Evolutionary conservation across 2,329 filamentous ascomycete genomes (phyloP).

Genomic region (Trichophyton benhamiae): DNA sequence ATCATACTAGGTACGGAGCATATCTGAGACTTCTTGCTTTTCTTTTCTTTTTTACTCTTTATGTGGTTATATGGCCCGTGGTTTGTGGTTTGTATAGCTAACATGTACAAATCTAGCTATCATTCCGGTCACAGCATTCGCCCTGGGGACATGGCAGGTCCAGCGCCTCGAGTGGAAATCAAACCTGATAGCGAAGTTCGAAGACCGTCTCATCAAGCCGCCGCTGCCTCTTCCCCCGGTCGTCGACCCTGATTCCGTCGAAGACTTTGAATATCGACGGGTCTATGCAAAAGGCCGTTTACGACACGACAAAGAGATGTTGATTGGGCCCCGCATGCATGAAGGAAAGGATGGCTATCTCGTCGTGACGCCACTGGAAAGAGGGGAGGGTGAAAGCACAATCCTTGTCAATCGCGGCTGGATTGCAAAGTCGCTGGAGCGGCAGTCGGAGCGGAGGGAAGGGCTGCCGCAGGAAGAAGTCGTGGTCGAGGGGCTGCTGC

Average conservation of each 20-base stretch:
- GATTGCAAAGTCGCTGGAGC: conserved; percentile 65
- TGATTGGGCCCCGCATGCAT: conserved; percentile 77
- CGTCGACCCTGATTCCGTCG: conserved; percentile 67
- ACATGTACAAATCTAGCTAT: conserved; percentile 39
- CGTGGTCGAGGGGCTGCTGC: conserved; percentile 67
- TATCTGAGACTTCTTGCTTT: not conserved
- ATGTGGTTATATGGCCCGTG: not conserved
- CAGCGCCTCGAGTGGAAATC: conserved; percentile 89
- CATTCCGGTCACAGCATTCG: conserved; percentile 84
- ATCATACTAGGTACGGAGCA: conserved; percentile 55
- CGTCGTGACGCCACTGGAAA: conserved; percentile 81
- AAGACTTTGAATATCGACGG: conserved; percentile 83
- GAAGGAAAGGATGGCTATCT: conserved; percentile 86
- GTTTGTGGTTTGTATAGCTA: not conserved
- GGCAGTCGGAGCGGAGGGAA: conserved; percentile 50
- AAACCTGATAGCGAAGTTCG: conserved; percentile 76
- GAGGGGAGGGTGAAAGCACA: conserved; percentile 48
- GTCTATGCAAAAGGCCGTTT: conserved; percentile 63
- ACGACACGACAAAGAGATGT: conserved; percentile 88
- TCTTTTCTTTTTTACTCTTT: conserved; percentile 8
- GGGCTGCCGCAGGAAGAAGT: conserved; percentile 60
- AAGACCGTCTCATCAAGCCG: conserved; percentile 76
- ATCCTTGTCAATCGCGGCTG: conserved; percentile 84
- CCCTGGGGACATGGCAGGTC: conserved; percentile 89
- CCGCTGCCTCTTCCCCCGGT: conserved; percentile 75